Evolutionary conservation across 2,329 filamentous ascomycete genomes (phyloP).

Genomic region (Coniochaeta hoffmannii): DNA sequence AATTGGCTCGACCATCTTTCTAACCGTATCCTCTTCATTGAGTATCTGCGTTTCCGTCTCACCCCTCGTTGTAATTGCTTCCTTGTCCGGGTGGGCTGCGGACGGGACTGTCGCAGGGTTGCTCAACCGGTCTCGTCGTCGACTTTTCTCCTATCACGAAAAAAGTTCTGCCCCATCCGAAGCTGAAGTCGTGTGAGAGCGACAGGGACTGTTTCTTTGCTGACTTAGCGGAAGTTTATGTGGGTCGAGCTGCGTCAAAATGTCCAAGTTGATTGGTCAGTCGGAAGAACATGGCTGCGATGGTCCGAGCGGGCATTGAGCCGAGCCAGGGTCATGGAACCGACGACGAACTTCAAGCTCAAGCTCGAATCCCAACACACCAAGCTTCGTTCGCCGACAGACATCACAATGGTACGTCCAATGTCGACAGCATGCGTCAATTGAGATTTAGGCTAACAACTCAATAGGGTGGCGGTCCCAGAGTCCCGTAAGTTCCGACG

Average conservation of each 20-base stretch:
- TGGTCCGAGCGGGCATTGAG: background rate
- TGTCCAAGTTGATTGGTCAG: background rate
- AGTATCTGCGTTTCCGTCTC: background rate
- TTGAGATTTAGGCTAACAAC: background rate
- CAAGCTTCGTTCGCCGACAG: background rate
- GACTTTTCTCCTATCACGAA: slow-evolving; percentile 10
- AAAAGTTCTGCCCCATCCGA: slow-evolving; percentile 18
- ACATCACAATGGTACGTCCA: slow-evolving; percentile 3
- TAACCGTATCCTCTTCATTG: slow-evolving; percentile 56
- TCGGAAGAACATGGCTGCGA: background rate
- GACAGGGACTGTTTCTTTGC: background rate
- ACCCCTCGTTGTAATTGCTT: background rate
- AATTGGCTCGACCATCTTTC: slow-evolving; percentile 53
- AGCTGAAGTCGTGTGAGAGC: slow-evolving; percentile 9
- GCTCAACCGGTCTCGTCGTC: background rate
- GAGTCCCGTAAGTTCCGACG: slow-evolving; percentile 20
- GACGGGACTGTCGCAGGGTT: background rate
- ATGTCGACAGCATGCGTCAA: background rate
- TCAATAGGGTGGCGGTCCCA: slow-evolving; percentile 5
- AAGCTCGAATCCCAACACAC: background rate
- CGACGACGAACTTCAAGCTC: slow-evolving; percentile 2
- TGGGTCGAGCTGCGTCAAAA: background rate
- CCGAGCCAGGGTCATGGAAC: background rate
- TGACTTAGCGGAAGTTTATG: background rate
- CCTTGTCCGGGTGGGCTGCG: slow-evolving; percentile 2